phyloP scores from a whole-genome alignment of 1,139 yeast genomes.

The Zygoascus hellenicus region DNA sequence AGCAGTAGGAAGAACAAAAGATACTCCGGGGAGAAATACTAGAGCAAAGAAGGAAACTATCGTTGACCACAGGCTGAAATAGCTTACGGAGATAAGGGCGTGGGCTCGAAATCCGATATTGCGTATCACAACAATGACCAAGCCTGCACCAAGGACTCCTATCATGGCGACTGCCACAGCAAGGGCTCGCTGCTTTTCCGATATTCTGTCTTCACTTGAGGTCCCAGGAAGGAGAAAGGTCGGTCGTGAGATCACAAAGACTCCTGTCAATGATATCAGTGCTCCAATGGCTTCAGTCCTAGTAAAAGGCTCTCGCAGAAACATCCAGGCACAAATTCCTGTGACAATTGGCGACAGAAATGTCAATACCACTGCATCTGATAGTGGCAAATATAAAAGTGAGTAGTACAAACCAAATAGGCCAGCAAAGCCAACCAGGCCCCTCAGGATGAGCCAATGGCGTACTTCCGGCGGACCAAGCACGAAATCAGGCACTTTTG shows the following conservation, averaged over 20 bases:
- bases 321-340: conserved; percentile 63
- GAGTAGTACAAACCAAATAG: conserved; percentile 73
- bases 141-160: conserved; percentile 67
- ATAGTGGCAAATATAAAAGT: conserved; percentile 64
- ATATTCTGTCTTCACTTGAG: conserved; percentile 4
- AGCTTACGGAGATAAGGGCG: conserved; percentile 71
- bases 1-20: conserved; percentile 55
- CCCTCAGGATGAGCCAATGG: conserved; percentile 53
- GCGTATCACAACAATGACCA: conserved; percentile 66
- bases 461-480: conserved; percentile 65
- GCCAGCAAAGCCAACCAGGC: conserved; percentile 71
- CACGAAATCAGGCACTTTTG: conserved; percentile 52
- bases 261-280: conserved; percentile 65
- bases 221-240: conserved; percentile 46
- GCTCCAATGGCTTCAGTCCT: conserved; percentile 65
- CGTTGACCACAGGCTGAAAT: conserved; percentile 60
- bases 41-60: conserved; percentile 52
- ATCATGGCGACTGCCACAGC: conserved; percentile 63
- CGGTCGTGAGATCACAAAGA: conserved; percentile 76
- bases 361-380: conserved; percentile 74
- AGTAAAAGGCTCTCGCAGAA: conserved; percentile 65
- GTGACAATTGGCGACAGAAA: conserved; percentile 76
- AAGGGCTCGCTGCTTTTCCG: conserved; percentile 18
- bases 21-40: conserved; percentile 50
- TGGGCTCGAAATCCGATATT: conserved; percentile 74